phyloP scores from a whole-genome alignment of 2,329 filamentous ascomycete genomes.

The Berkeleyomyces rouxiae region DNA sequence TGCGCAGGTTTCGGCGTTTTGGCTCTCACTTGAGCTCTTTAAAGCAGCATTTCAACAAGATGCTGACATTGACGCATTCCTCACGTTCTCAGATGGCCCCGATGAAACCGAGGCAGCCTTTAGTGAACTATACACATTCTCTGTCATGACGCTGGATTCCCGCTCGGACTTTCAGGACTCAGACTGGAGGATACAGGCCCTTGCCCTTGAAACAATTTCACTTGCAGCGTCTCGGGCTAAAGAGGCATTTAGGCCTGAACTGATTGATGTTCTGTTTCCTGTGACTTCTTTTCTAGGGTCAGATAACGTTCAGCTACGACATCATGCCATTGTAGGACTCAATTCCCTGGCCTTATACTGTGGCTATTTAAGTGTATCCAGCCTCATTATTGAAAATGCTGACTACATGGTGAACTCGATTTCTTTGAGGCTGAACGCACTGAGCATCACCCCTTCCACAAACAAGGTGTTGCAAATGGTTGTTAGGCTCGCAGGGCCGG shows the following conservation, averaged over 20 bases:
- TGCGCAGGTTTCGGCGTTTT: constrained; percentile 53
- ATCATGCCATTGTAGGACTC: constrained; percentile 68
- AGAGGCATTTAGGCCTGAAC: constrained; percentile 58
- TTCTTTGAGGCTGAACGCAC: constrained; percentile 72
- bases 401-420: constrained; percentile 95
- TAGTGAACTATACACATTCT: constrained; percentile 53
- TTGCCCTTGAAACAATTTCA: constrained; percentile 67
- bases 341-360: constrained; percentile 65
- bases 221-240: constrained; percentile 54
- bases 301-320: constrained; percentile 46
- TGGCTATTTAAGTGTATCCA: constrained; percentile 55
- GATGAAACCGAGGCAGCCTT: constrained; percentile 32
- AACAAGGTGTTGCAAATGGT: constrained; percentile 90
- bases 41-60: constrained; percentile 36
- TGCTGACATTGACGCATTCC: constrained; percentile 46
- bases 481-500: constrained; percentile 69
- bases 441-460: constrained; percentile 81
- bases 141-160: constrained; percentile 43
- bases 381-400: constrained; percentile 75
- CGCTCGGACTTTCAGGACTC: constrained; percentile 30
- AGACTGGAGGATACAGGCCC: constrained; percentile 60
- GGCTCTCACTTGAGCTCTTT: constrained; percentile 61
- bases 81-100: constrained; percentile 30
- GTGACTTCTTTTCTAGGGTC: constrained; percentile 79
- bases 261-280: constrained; percentile 84